Evolutionary conservation across 768 basidiomycete species (phyloP), one percentile per base, ranked within the genome.

Genomic region (Boletellus emodensis): DNA sequence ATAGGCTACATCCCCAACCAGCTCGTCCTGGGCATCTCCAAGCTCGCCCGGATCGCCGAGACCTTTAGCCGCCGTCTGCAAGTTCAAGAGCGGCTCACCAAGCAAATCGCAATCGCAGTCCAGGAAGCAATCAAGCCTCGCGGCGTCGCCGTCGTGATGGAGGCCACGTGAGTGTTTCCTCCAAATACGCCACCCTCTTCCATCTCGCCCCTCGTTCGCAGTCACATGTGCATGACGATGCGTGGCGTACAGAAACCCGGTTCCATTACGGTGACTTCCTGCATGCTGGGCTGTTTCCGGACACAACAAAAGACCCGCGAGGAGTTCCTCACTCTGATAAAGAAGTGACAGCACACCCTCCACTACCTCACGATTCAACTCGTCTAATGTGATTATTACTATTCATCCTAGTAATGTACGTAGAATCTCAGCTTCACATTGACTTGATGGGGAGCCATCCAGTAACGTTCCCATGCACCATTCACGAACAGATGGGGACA

Each of bases 171-270:
- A 65, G 91, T 78, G 4, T 41, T 41, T n/a, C 37, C 44, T 46
- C 11, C 52, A 45, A 30, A 34, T 45, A 46, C 48, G 34, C 49
- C 40, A 13, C 47, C 59, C 58, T 36, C 47, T n/a, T 46, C 28
- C 35, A 51, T 48, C 51, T 14, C 24, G 18, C 34, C 46, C 33
- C 28, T 13, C 51, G 43, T 40, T 33, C 6, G 30, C 62, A 94
- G 92, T 20, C 95, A 98, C 71, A 80, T 97, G 69, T 98, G 95
- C 66, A 99, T 99, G 96, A 94, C 95, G 3, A 98, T 98, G 95
- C 87, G 96, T 55, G 96, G 96, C 47, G 96, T 99, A 9, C 96
- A 99, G 72, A 99, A 99, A 71, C 95, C 95, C 3, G 96, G 96
- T 22, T 80, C 95, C 7, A 82, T 89, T 20, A 99, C 96, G 1